Evolutionary conservation across 352 stramenopile genomes (phyloP), one percentile per base, ranked within the genome.

Genomic region (Globisporangium apiculatum): DNA sequence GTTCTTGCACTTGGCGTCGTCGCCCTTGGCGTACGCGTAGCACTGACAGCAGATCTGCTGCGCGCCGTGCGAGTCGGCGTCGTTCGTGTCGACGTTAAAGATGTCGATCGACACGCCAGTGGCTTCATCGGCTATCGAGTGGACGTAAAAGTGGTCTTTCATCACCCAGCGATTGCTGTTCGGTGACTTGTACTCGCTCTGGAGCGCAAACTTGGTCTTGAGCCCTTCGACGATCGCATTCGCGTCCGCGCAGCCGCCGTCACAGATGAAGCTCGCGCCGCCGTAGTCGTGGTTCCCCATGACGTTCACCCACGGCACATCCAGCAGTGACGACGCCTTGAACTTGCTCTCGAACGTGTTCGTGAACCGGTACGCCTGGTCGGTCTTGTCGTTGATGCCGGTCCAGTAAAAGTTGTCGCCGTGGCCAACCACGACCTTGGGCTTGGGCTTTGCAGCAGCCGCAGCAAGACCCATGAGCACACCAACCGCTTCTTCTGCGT

Each of bases 81-180:
- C 76, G 62, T 89, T 95, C 51, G 80, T 91, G 64, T 95, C 83
- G 12, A 95, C 43, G 58, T 91, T 95, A 55, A 91, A 95, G 37
- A 95, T 86, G 52, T 95, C 85, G 53, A 95, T 83, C 14, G 66
- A 88, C 49, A 92, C 67, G 50, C 77, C 79, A 11, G 69, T 77
- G 15, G 47, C 64, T 12, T 79, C 67, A 51, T 89, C 75, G 17
- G 71, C 64, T 46, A 95, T 71, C 35, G 70, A 79, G 58, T 92
- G 65, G 40, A 91, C 75, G 68, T 86, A 94, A 65, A 92, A 95
- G 66, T 91, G 83, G 52, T 88, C 86, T 4, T 71, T 66, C 68
- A 95, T 76, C 55, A 89, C 60, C 86, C 86, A 95, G 12, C 86
- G 83, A 64, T 95, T 73, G 55, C 76, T 69, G 51, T 91, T 83